Evolutionary conservation across 257 asterid species (phyloP).

Genomic region (Leptodermis oblonga): DNA sequence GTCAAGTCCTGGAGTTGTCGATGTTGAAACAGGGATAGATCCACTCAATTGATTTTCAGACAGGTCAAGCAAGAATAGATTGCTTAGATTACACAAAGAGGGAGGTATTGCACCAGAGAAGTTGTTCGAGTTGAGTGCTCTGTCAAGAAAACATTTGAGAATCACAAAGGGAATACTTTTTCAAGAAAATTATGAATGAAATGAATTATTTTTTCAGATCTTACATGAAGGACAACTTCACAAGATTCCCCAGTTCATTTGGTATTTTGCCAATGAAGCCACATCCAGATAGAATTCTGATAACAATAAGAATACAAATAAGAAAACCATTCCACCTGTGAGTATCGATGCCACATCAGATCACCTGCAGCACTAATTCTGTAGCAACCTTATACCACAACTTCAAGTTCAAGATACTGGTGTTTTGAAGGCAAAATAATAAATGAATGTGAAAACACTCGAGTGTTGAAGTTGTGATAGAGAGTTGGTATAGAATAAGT

Average conservation of each 20-base stretch:
- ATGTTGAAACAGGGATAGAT: constrained; percentile 60
- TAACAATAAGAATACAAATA: not conserved
- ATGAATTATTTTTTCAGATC: constrained; percentile 15
- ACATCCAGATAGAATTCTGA: constrained; percentile 86
- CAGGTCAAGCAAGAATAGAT: constrained; percentile 77
- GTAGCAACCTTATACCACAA: too few relatives aligned
- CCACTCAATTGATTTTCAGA: constrained; percentile 73
- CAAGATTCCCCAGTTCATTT: constrained; percentile 62
- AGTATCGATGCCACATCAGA: too few relatives aligned
- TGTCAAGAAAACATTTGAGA: constrained; percentile 20
- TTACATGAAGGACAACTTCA: constrained; percentile 76
- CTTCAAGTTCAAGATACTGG: too few relatives aligned
- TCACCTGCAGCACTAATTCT: too few relatives aligned
- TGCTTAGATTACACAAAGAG: constrained; percentile 68
- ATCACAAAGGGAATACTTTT: not conserved
- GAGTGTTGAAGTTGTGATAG: too few relatives aligned
- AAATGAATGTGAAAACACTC: too few relatives aligned
- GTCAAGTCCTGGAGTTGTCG: too few relatives aligned
- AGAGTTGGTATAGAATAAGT: too few relatives aligned
- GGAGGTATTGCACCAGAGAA: constrained; percentile 70
- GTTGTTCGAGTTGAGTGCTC: constrained; percentile 76
- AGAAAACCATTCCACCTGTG: not conserved
- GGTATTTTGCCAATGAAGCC: constrained; percentile 73
- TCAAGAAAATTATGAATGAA: not conserved
- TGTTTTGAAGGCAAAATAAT: too few relatives aligned